Evolutionary conservation across 306 rosid genomes (phyloP), one percentile per base, ranked within the genome.

Genomic region (Glycine latifolia): DNA sequence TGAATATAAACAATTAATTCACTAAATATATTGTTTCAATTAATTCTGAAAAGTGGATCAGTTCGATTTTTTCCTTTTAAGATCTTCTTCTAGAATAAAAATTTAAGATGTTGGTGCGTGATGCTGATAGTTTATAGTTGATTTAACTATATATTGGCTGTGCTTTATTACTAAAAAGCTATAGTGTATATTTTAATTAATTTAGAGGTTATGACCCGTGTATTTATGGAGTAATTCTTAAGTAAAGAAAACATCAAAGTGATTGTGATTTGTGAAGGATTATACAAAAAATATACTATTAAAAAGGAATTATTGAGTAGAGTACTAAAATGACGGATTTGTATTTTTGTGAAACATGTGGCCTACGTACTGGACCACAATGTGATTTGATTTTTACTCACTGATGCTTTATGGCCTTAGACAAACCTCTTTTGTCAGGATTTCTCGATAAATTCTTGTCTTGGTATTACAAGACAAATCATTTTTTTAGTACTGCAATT

Each of bases 281-380:
- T 15, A 10, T 17, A 16, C 10, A 5, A 43, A 26, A 26, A 26
- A 26, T 26, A 26, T 26, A 26, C 31, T 20, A 46, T 70, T 9
- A 4, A 46, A 17, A 14, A 10, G 4, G 43, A 47, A 58, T 81
- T 31, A 76, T 74, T 75, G 80, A 54, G 56, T 14, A 54, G 59
- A 43, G 20, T 44, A 2, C 15, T 48, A 54, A 44, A 67, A 17
- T 67, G n/a, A 17, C 5, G 26, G 17, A 59, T 76, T 82, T 82
- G 81, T 68, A 68, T 37, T 31, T 8, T 76, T 82, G 72, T 44
- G 78, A 59, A 82, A 76, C 67, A 76, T 76, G 49, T 65, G 76
- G 15, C 55, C 84, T 26, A 26, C 31, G 2, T 65, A 73, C 67
- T 49, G 5, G n/a, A 50, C 2, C 26, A 61, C 55, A 50, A 17